Evolutionary conservation across 768 basidiomycete species (phyloP), one percentile per base, ranked within the genome.

Genomic region (Xerocomus brunneocitrinus): DNA sequence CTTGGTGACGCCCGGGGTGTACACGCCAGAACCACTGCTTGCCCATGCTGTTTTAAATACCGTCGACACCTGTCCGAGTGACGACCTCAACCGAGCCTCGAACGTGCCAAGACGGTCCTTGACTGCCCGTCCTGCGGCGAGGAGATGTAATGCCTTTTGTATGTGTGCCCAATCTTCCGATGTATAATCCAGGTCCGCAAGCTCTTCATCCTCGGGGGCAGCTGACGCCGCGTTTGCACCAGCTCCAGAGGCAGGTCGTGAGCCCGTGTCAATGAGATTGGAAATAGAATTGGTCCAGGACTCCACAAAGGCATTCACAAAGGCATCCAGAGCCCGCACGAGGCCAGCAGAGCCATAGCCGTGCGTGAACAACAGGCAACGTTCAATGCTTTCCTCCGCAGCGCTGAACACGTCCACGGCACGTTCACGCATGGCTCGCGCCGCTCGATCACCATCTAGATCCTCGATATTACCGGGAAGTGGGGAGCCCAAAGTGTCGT

Each of bases 151-250:
- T 2, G 83, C 84, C 10, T 82, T 70, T 68, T 97, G 95, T 53
- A 98, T 92, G 28, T 83, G 77, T 2, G 83, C 79, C 91, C 93
- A 97, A 68, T 98, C 95, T 52, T 91, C 84, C 4, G 85, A 73
- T 2, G 89, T 85, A 63, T 97, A 98, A 70, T 98, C 91, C 55
- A 91, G 71, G 63, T 87, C 87, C 0, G 83, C 81, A 34, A 94
- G 74, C 47, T 92, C 91, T 50, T 79, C 80, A 31, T 74, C 79
- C 3, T 67, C 66, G 14, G 50, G 40, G 6, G 54, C 27, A 39
- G n/a, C 46, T 4, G 67, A 67, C 12, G 63, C 49, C 0, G 77
- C 30, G 30, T 31, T 31, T 31, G 30, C 30, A 31, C 30, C 30
- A 31, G 30, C 72, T 49, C 67, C 44, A 56, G 69, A 32, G 0